Conservation (phyloP, 768 basidiomycete genomes). For the Suillus luteus region DNA sequence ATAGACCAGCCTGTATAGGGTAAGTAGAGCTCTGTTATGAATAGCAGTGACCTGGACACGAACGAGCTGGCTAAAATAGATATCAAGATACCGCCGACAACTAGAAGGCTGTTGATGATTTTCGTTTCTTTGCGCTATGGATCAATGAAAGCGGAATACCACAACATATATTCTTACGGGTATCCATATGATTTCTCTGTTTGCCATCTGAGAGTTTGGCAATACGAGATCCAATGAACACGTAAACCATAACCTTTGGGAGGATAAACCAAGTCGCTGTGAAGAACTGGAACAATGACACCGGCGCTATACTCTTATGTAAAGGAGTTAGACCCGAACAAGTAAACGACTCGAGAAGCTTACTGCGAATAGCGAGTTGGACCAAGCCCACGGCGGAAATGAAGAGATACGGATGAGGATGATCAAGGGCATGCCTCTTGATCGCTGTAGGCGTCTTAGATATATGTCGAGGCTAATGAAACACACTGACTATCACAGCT, state of each 20-base stretch:
- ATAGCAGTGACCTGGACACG: constrained; percentile 28
- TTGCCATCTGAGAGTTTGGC: constrained; percentile 76
- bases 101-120: constrained; percentile 60
- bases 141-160: constrained; percentile 12
- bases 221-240: constrained; percentile 78
- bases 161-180: constrained; percentile 44
- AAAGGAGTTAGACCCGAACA: constrained; percentile 13
- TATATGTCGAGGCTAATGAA: constrained; percentile 10
- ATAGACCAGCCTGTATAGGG: constrained; percentile 60
- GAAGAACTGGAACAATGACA: constrained; percentile 74
- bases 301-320: constrained; percentile 67
- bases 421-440: constrained; percentile 80
- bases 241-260: constrained; percentile 71
- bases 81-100: constrained; percentile 60
- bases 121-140: constrained; percentile 51
- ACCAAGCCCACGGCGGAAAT: constrained; percentile 87
- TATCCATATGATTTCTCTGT: constrained; percentile 74
- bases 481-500: constrained; percentile 60
- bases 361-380: constrained; percentile 79
- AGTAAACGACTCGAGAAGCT: constrained; percentile 30
- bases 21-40: constrained; percentile 15
- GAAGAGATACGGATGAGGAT: constrained; percentile 80
- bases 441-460: constrained; percentile 42
- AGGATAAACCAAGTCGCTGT: constrained; percentile 70
- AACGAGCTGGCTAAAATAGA: constrained; percentile 69